Evolutionary conservation across 129 eudicot species (phyloP).

Genomic region (Smallanthus sonchifolius): DNA sequence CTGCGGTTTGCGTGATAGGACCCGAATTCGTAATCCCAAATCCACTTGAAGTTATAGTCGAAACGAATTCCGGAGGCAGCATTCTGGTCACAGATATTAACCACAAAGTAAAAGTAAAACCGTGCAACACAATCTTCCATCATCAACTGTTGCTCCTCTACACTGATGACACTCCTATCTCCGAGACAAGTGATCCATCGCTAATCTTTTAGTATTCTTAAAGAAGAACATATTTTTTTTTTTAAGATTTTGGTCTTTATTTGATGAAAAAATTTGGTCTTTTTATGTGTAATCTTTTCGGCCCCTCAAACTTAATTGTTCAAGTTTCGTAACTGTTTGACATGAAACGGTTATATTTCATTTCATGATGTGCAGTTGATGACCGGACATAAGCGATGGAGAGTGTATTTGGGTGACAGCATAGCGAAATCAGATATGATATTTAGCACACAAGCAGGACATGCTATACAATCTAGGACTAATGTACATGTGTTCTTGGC

Average conservation of each 20-base stretch:
- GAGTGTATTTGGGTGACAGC: constrained; percentile 18
- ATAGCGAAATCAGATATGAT: not conserved
- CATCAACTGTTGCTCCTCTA: constrained; percentile 23
- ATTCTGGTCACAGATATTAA: constrained; percentile 20
- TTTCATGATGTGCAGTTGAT: not conserved
- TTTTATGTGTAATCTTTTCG: too few species aligned
- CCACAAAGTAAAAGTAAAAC: constrained; percentile 19
- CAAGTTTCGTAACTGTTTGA: too few species aligned
- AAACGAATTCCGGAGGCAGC: constrained; percentile 10
- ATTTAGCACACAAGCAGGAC: constrained; percentile 22
- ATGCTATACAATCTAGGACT: constrained; percentile 1
- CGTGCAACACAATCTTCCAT: constrained; percentile 4
- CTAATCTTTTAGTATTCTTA: not conserved
- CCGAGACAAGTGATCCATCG: constrained; percentile 20
- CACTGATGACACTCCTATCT: constrained; percentile 28
- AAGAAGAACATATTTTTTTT: too few species aligned
- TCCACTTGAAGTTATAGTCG: constrained; percentile 9
- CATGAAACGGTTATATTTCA: not conserved
- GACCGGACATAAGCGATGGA: constrained; percentile 17
- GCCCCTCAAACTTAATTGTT: too few species aligned
- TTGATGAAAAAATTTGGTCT: too few species aligned
- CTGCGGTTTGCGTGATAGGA: constrained; percentile 7
- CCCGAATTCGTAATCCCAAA: constrained; percentile 20
- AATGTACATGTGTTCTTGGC: constrained; percentile 29
- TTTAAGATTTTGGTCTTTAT: too few species aligned